phyloP scores from a whole-genome alignment of 2,329 filamentous ascomycete species.

The Neofusicoccum parvum region DNA sequence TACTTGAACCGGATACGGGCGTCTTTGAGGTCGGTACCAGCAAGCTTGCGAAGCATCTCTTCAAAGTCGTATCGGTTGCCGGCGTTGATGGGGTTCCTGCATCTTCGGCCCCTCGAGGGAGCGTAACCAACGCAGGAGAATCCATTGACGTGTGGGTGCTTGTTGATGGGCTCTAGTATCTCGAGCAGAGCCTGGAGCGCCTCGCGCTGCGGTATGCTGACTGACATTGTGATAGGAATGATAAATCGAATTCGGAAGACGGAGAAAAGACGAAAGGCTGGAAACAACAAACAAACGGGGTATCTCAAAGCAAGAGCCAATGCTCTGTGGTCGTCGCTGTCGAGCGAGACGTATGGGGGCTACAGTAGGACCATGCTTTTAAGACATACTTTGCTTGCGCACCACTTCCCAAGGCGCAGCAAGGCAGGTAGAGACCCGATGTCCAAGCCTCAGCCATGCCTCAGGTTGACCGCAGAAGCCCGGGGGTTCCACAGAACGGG shows the following conservation, averaged over 20 bases:
- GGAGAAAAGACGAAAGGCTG: background rate
- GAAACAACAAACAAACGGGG: background rate
- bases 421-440: background rate
- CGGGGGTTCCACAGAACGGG: background rate
- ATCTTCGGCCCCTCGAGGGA: background rate
- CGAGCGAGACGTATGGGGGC: background rate
- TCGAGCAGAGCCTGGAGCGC: background rate
- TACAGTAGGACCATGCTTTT: background rate
- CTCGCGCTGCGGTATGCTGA: background rate
- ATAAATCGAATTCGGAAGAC: background rate
- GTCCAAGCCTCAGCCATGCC: background rate
- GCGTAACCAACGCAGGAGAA: constrained; percentile 1
- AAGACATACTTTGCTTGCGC: background rate
- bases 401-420: background rate
- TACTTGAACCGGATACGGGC: too few species aligned
- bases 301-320: background rate
- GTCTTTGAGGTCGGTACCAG: background rate
- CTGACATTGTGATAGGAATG: background rate
- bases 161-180: background rate
- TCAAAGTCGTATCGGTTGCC: background rate
- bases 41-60: background rate
- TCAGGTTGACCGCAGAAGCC: background rate
- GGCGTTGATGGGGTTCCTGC: background rate
- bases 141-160: background rate
- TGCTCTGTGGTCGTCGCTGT: background rate